phyloP scores from a whole-genome alignment of 23 red algal species.

The Gracilaria gracilis region DNA sequence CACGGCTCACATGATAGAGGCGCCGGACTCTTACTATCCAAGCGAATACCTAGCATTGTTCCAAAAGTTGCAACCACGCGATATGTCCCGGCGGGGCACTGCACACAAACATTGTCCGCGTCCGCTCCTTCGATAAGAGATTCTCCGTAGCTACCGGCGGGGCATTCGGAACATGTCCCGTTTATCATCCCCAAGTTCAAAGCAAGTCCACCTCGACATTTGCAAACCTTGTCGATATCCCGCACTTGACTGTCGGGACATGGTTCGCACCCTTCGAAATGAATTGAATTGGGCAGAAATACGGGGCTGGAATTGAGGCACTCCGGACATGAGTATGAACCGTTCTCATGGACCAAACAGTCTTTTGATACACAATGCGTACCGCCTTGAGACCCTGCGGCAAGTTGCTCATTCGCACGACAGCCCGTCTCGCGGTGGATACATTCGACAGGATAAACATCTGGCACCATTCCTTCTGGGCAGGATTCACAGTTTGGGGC shows the following conservation, averaged over 20 bases:
- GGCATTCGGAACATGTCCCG: conserved; percentile 16
- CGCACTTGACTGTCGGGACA: background rate
- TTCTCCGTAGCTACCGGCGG: conserved; percentile 10
- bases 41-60: background rate
- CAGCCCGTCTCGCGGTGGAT: background rate
- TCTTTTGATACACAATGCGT: background rate
- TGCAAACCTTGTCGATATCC: background rate
- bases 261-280: background rate
- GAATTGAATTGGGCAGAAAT: too few relatives aligned
- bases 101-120: background rate
- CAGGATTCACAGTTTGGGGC: background rate
- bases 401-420: background rate
- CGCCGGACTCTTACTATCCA: background rate
- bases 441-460: background rate
- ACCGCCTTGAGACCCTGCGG: too few relatives aligned
- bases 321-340: background rate
- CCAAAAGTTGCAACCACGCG: background rate
- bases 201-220: background rate
- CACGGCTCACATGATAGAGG: background rate
- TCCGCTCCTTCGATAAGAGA: background rate
- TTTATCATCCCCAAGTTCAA: conserved; percentile 14
- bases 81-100: conserved; percentile 18
- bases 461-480: background rate
- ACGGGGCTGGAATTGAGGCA: background rate
- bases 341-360: background rate